Conservation (phyloP, 179 eudicot genomes). For the Beta corolliflora region DNA sequence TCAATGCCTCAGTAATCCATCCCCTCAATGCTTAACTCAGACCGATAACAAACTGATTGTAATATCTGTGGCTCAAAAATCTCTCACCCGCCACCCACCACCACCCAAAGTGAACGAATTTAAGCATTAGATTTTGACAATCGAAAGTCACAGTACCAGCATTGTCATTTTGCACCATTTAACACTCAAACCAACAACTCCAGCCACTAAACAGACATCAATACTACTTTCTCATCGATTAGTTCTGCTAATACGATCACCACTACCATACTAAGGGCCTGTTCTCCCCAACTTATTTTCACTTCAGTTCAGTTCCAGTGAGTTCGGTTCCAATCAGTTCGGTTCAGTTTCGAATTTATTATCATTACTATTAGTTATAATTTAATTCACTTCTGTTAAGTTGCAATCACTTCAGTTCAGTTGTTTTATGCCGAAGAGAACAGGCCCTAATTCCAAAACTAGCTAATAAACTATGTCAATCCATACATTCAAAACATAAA, state of each 20-base stretch:
- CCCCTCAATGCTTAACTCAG: no score
- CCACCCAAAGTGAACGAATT: background rate
- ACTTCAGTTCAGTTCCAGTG: no score
- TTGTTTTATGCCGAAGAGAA: no score
- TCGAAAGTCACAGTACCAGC: background rate
- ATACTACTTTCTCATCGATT: background rate
- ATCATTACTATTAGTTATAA: no score
- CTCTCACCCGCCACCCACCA: no score
- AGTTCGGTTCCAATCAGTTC: no score
- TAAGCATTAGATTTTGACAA: background rate
- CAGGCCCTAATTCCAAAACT: background rate
- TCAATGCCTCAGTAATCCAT: background rate
- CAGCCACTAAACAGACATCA: background rate
- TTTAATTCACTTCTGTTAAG: no score
- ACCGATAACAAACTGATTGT: background rate
- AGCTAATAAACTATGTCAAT: background rate
- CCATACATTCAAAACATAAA: background rate
- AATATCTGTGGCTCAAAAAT: background rate
- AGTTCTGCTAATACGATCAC: background rate
- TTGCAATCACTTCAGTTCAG: no score
- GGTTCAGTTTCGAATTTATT: no score
- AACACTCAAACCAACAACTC: background rate
- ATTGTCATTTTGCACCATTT: background rate
- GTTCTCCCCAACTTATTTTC: no score
- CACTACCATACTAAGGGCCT: no score